Evolutionary conservation across 1,284 basidiomycete species (phyloP).

Genomic region (Sphagnurus paluster): DNA sequence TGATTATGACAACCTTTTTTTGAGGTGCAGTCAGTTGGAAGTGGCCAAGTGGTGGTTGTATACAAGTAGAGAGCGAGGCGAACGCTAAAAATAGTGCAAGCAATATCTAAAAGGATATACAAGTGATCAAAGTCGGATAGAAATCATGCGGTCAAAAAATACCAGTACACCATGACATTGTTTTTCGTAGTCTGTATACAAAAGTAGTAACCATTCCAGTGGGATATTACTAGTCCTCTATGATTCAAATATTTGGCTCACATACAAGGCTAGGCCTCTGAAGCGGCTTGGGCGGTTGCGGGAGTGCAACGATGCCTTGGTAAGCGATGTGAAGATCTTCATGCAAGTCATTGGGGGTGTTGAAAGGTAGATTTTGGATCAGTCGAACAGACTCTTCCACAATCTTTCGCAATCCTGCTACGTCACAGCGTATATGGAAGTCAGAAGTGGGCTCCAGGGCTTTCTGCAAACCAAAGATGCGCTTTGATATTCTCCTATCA

Average conservation of each 20-base stretch:
- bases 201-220: too few species aligned
- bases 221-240: too few species aligned
- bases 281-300: conserved; percentile 15
- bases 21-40: too few species aligned
- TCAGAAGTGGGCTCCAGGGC: conserved; percentile 27
- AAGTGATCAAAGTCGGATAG: too few species aligned
- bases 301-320: conserved; percentile 28
- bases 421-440: conserved; percentile 23
- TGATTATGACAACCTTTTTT: too few species aligned
- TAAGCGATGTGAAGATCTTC: conserved; percentile 30
- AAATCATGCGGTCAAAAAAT: too few species aligned
- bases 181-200: too few species aligned
- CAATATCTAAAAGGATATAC: too few species aligned
- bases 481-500: conserved; percentile 23
- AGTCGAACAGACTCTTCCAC: conserved; percentile 27
- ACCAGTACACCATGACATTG: too few species aligned
- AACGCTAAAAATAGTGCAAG: too few species aligned
- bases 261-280: conserved; percentile 26
- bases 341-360: conserved; percentile 21
- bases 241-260: conserved; percentile 16
- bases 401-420: conserved; percentile 20
- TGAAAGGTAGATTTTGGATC: conserved; percentile 22
- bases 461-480: conserved; percentile 23
- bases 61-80: too few species aligned
- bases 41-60: too few species aligned